Evolutionary conservation across 2,329 filamentous ascomycete genomes (phyloP).

Genomic region (Lasiodiplodia sp.): DNA sequence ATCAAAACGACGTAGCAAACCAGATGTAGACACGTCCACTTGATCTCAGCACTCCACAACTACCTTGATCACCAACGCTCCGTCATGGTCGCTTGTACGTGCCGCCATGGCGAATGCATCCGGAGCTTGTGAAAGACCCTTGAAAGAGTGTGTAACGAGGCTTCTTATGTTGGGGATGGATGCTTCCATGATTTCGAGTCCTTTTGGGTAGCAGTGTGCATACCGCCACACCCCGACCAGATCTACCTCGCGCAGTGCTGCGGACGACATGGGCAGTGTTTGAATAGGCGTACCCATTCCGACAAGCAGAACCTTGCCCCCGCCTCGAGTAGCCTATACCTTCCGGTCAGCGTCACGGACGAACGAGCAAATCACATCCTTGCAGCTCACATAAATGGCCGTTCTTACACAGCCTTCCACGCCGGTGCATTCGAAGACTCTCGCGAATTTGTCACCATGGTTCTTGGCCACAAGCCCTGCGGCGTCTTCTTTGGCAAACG

Average conservation of each 20-base stretch:
- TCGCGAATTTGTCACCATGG: not conserved
- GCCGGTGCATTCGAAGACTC: not conserved
- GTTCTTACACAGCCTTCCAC: not conserved
- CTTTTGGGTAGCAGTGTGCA: not conserved
- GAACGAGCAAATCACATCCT: not conserved
- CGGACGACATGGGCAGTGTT: not conserved
- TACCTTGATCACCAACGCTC: not conserved
- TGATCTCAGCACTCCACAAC: not conserved
- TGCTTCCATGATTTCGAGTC: not conserved
- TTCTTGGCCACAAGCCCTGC: not conserved
- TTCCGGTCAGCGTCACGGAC: not conserved
- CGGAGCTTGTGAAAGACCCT: not conserved
- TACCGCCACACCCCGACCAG: constrained; percentile 5
- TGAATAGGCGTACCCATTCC: not conserved
- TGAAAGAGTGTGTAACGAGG: not conserved
- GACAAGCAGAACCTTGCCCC: not conserved
- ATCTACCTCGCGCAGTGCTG: not conserved
- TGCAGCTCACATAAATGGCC: not conserved
- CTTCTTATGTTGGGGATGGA: not conserved
- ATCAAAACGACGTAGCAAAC: not conserved
- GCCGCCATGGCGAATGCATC: not conserved
- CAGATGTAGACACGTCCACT: not conserved
- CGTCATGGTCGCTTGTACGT: not conserved
- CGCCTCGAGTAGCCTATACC: not conserved
- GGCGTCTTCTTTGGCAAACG: not conserved